phyloP scores from a whole-genome alignment of 2,329 filamentous ascomycete species.

The Sporothrix curviconia region DNA sequence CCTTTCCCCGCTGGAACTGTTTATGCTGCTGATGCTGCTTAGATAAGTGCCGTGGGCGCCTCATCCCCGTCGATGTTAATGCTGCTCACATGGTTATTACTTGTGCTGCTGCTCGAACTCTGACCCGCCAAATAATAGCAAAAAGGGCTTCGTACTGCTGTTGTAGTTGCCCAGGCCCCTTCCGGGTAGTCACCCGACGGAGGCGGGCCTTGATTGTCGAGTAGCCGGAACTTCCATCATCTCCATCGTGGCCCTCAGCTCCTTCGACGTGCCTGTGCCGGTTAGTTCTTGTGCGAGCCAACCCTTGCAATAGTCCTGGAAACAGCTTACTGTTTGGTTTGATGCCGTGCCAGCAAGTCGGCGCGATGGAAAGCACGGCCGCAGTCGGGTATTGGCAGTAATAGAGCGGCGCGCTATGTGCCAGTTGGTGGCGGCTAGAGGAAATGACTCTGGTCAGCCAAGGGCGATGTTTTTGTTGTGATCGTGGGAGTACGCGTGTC shows the following conservation, averaged over 20 bases:
- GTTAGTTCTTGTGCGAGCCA: slow-evolving; percentile 2
- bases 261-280: not conserved
- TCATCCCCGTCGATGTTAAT: not conserved
- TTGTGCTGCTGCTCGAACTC: not conserved
- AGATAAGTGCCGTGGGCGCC: not conserved
- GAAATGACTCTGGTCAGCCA: not conserved
- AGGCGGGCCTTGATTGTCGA: slow-evolving; percentile 4
- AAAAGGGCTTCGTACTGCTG: slow-evolving; percentile 6
- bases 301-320: not conserved
- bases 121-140: not conserved
- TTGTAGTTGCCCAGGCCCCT: slow-evolving; percentile 2
- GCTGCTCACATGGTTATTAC: slow-evolving; percentile 3
- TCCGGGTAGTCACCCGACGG: slow-evolving; percentile 6
- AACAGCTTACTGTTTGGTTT: slow-evolving; percentile 42
- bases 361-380: slow-evolving; percentile 52
- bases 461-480: not conserved
- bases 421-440: slow-evolving; percentile 28
- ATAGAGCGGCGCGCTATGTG: slow-evolving; percentile 34
- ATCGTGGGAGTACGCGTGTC: not conserved
- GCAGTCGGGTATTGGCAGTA: slow-evolving; percentile 47
- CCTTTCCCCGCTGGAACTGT: not conserved
- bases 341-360: slow-evolving; percentile 54
- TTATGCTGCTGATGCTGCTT: not conserved
- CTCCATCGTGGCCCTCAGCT: not conserved
- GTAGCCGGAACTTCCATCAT: not conserved